phyloP scores from a whole-genome alignment of 139 green algal species.

The Chlorella sp. region DNA sequence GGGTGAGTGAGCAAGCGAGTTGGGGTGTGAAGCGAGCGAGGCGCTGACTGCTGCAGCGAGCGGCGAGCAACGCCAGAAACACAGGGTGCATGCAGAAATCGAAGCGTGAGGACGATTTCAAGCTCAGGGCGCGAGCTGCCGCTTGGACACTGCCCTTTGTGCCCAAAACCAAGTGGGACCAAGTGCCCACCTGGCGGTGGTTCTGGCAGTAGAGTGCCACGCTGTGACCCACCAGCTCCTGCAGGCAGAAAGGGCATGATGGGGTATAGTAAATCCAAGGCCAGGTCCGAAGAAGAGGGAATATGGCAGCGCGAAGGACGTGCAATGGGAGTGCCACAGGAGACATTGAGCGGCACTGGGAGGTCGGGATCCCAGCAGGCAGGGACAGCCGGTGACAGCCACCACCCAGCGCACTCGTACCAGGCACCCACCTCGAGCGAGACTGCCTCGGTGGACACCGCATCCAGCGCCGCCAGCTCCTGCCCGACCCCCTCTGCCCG shows the following conservation, averaged over 20 bases:
- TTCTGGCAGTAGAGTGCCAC: conserved; percentile 36
- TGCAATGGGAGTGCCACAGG: no score
- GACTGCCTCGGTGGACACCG: conserved; percentile 27
- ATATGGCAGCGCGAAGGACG: no score
- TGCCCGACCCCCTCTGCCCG: conserved; percentile 5
- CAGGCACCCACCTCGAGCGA: conserved; percentile 18
- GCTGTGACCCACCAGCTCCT: conserved; percentile 52
- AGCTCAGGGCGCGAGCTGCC: not conserved
- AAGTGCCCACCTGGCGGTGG: conserved; percentile 2
- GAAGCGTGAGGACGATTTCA: no score
- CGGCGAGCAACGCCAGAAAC: no score
- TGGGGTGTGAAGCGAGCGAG: no score
- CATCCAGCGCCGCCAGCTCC: conserved; percentile 38
- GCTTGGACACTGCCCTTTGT: no score
- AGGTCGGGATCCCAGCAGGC: not conserved
- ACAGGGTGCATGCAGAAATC: no score
- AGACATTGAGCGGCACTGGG: not conserved
- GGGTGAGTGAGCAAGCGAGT: no score
- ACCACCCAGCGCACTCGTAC: not conserved
- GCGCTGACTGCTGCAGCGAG: no score
- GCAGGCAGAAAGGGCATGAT: not conserved
- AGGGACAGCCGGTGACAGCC: not conserved
- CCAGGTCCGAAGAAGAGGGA: no score
- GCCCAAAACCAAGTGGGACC: no score
- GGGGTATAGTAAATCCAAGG: not conserved